Conservation (phyloP, 768 basidiomycete genomes). For the Auricularia sp. region DNA sequence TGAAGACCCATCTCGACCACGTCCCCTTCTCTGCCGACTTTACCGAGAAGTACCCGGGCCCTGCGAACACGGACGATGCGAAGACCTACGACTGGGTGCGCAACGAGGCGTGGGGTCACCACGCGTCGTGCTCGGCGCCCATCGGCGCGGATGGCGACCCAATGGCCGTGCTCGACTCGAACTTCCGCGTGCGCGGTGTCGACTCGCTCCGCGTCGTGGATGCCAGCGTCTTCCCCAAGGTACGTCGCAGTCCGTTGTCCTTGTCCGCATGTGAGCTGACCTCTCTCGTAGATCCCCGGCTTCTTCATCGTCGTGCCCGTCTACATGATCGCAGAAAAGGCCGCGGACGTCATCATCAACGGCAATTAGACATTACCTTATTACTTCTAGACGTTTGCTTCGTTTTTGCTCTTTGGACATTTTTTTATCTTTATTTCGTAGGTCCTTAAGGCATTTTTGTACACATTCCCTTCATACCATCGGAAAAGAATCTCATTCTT, state of each 20-base stretch:
- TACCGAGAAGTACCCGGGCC: background rate
- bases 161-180: slow-evolving; percentile 8
- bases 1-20: background rate
- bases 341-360: slow-evolving; percentile 8
- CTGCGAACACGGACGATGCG: background rate
- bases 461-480: too few species aligned
- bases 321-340: slow-evolving; percentile 10
- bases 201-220: slow-evolving; percentile 8
- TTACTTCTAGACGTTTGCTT: too few species aligned
- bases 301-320: slow-evolving; percentile 7
- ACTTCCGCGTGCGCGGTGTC: slow-evolving; percentile 10
- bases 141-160: slow-evolving; percentile 1
- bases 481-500: too few species aligned
- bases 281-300: background rate
- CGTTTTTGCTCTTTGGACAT: too few species aligned
- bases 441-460: too few species aligned
- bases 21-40: background rate
- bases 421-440: too few species aligned
- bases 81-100: background rate
- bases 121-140: background rate
- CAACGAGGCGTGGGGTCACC: background rate
- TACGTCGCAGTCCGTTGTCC: slow-evolving; percentile 3
- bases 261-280: background rate
- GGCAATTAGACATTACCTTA: too few species aligned
- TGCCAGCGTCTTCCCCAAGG: slow-evolving; percentile 6